Base-by-base conservation (phyloP, 1,284 basidiomycete species). In the Tilletia walkeri region DNA sequence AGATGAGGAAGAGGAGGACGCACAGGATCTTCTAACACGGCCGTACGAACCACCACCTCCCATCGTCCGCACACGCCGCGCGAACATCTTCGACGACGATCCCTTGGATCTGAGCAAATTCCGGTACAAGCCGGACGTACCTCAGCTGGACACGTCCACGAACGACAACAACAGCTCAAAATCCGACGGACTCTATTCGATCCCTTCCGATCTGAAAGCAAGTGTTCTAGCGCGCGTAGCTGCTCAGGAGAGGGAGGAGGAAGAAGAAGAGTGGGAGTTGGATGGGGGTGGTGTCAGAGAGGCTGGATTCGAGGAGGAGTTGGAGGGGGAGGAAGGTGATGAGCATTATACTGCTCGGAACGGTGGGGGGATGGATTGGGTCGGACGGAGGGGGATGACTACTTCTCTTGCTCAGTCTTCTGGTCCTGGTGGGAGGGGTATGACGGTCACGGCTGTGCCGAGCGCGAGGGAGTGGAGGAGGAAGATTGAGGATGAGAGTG, bases 301-400 rank as follows among this genome's bases (percentile, higher is more conserved):
- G 20, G 74, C 75, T 20, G 76, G 76, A 0, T 72, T 77, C 0
- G 76, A 77, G 36, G 76, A 77, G 61, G 76, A 77, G 70, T 50
- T 77, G 67, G 76, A 77, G 36, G 66, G 39, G 4, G 50, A 16
- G 38, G 50, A 39, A n/a, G 49, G 20, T 56, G 54, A 56, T 34
- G n/a, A 56, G 54, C 20, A n/a, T 4, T 56, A 56, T 30, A 56
- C 20, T 1, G 54, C 54, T 6, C 54, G 54, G 54, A 56, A 30
- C 20, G 54, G 54, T 30, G 54, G 54, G 34, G 54, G 59, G 10
- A 63, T 38, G 59, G 59, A 63, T 18, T 63, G 59, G 59, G 34
- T 63, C 5, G 59, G 59, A 16, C 30, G 59, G 14, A 10, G 59
- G 18, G 59, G 59, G 16, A 63, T 63, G 59, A 63, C 16, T 5